These are phyloP conservation scores for Rhodotorula sp. DNA, from an alignment of 1,284 basidiomycete species.

Conservation along the genomic window DNA sequence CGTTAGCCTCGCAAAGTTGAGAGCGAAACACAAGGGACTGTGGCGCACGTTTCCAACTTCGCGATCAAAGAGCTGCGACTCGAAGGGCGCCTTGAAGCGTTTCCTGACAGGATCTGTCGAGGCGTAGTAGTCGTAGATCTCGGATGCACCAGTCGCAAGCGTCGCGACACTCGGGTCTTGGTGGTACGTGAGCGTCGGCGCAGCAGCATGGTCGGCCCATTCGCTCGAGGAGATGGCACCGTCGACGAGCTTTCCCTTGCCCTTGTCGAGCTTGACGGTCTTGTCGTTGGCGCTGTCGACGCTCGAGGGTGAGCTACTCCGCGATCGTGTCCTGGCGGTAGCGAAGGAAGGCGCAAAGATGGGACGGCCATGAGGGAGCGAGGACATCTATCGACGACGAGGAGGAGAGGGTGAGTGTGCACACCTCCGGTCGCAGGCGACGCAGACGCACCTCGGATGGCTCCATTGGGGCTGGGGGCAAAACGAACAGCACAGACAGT, in stretches of 20 bases:
- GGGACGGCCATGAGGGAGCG: neutral
- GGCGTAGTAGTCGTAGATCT: neutral
- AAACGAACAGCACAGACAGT: too few relatives aligned
- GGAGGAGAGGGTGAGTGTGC: neutral
- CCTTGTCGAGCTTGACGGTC: too few relatives aligned
- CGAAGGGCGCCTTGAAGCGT: slow-evolving; percentile 23
- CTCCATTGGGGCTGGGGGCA: too few relatives aligned
- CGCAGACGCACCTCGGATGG: too few relatives aligned
- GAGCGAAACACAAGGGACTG: too few relatives aligned
- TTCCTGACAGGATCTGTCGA: neutral
- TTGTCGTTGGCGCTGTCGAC: neutral
- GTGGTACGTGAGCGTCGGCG: slow-evolving; percentile 9
- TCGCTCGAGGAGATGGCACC: neutral
- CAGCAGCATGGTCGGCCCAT: neutral
- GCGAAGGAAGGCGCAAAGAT: neutral
- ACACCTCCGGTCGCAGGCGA: too few relatives aligned
- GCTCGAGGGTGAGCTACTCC: neutral
- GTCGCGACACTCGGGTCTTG: neutral
- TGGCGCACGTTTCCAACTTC: slow-evolving; percentile 12
- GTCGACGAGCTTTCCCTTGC: neutral
- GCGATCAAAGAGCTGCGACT: slow-evolving; percentile 17
- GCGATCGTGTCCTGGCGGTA: neutral
- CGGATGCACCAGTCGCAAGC: neutral
- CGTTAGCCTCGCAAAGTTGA: neutral
- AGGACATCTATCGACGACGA: neutral